Evolutionary conservation across 208 protist species (phyloP).

Genomic region (Trypanosoma scelopori): DNA sequence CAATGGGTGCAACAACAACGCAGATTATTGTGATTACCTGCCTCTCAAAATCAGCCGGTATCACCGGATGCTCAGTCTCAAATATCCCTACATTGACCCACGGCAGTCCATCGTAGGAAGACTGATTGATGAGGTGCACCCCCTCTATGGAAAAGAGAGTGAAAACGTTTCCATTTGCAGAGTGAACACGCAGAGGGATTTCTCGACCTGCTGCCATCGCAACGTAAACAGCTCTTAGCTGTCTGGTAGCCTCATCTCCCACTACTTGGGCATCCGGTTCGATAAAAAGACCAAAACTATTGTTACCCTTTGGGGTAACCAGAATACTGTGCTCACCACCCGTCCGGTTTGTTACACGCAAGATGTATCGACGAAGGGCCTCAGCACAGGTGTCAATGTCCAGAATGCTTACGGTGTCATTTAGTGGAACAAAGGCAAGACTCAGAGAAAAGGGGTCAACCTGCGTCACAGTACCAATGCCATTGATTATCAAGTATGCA

Average conservation of each 20-base stretch:
- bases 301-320: slow-evolving; percentile 33
- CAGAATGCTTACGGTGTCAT: slow-evolving; percentile 32
- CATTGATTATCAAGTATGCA: slow-evolving; percentile 51
- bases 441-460: slow-evolving; percentile 35
- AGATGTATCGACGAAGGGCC: slow-evolving; percentile 21
- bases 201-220: background rate
- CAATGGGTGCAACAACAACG: slow-evolving; percentile 50
- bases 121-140: slow-evolving; percentile 39
- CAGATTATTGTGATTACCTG: slow-evolving; percentile 25
- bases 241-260: background rate
- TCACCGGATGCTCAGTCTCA: background rate
- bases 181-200: slow-evolving; percentile 7
- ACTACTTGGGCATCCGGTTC: slow-evolving; percentile 21
- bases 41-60: background rate
- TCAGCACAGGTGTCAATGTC: slow-evolving; percentile 19
- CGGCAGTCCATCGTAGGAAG: slow-evolving; percentile 12
- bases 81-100: background rate
- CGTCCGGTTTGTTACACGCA: slow-evolving; percentile 9
- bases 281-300: slow-evolving; percentile 40
- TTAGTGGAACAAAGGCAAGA: slow-evolving; percentile 39
- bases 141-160: slow-evolving; percentile 47
- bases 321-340: slow-evolving; percentile 22
- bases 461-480: slow-evolving; percentile 22
- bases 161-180: slow-evolving; percentile 21
- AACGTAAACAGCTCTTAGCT: slow-evolving; percentile 14